Conservation (phyloP, 148 eudicot species). For the Heliosperma pusillum region DNA sequence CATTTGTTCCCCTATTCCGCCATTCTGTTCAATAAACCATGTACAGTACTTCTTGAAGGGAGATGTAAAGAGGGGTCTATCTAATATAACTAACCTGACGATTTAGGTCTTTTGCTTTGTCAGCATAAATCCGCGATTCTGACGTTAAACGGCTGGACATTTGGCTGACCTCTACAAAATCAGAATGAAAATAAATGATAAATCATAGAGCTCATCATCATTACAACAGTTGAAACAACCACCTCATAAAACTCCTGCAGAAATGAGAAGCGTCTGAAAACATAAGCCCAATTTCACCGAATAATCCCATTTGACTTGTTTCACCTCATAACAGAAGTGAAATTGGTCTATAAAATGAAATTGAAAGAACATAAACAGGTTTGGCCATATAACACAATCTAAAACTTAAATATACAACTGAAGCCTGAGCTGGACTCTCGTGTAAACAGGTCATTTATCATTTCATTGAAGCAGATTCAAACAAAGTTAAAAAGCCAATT, state of each 20-base stretch:
- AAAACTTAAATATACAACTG: not conserved
- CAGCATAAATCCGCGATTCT: constrained; percentile 94
- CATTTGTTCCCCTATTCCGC: not conserved
- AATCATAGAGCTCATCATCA: not conserved
- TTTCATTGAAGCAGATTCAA: not conserved
- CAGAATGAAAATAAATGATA: not conserved
- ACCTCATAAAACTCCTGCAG: not conserved
- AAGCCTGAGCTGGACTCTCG: not conserved
- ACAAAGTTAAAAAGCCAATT: not conserved
- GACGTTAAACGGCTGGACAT: constrained; percentile 96
- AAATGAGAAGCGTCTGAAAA: not conserved
- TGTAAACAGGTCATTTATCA: not conserved
- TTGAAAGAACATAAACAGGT: not conserved
- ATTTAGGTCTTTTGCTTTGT: constrained; percentile 85
- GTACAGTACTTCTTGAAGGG: not conserved
- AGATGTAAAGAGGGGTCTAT: not conserved
- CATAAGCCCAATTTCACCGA: not conserved
- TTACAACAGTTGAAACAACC: not conserved
- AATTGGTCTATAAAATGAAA: not conserved
- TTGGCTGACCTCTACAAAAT: constrained; percentile 93
- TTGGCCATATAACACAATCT: too few relatives aligned
- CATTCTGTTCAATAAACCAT: not conserved
- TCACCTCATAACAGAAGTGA: too few relatives aligned
- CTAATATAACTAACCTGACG: constrained; percentile 67
- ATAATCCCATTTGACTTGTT: too few relatives aligned